Evolutionary conservation across 1,284 basidiomycete genomes (phyloP).

Genomic region (Leccinum proliferum): DNA sequence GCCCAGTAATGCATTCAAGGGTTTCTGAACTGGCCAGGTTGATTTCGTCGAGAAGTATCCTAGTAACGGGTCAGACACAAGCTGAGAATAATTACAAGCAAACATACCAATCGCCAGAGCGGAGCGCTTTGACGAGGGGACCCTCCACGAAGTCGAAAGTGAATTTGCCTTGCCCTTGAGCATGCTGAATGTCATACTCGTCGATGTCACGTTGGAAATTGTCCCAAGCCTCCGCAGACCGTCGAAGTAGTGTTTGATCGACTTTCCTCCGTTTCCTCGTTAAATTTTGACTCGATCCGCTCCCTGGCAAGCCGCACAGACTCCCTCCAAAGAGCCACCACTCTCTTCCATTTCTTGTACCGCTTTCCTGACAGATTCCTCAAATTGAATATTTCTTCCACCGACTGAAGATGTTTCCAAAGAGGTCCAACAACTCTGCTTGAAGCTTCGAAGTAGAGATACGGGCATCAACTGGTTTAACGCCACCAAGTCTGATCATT

Average conservation of each 20-base stretch:
- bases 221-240: conserved; percentile 62
- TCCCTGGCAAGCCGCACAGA: conserved; percentile 66
- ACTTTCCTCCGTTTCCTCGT: conserved; percentile 72
- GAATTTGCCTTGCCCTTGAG: conserved; percentile 81
- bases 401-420: conserved; percentile 82
- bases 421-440: conserved; percentile 77
- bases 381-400: conserved; percentile 43
- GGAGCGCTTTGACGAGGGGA: conserved; percentile 89
- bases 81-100: background rate
- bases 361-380: conserved; percentile 81
- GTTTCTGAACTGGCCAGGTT: conserved; percentile 96
- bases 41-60: conserved; percentile 95
- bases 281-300: conserved; percentile 44
- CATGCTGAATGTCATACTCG: conserved; percentile 84
- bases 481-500: conserved; percentile 95
- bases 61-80: conserved; percentile 27
- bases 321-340: conserved; percentile 83
- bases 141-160: conserved; percentile 97
- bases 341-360: conserved; percentile 85
- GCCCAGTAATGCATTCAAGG: conserved; percentile 85
- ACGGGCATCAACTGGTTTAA: conserved; percentile 89
- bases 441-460: conserved; percentile 76
- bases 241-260: conserved; percentile 39
- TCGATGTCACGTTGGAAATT: conserved; percentile 67
- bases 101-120: conserved; percentile 85